phyloP scores from a whole-genome alignment of 225 moss, liverwort and hornwort genomes.

The Sphagnum tenellum region DNA sequence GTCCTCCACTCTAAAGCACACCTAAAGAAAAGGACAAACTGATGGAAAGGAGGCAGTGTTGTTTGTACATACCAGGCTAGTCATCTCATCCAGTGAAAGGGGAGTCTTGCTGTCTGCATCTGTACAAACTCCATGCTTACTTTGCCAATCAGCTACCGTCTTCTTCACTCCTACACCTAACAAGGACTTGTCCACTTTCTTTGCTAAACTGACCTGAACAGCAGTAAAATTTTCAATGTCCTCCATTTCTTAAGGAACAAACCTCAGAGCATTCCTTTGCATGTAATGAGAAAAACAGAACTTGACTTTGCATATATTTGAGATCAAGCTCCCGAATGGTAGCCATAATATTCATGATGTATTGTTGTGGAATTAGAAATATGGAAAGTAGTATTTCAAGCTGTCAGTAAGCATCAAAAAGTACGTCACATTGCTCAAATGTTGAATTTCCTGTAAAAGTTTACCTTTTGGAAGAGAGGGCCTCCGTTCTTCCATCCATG shows the following conservation, averaged over 20 bases:
- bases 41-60: too few relatives aligned
- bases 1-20: too few relatives aligned
- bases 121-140: slow-evolving; percentile 46
- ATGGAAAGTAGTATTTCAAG: too few relatives aligned
- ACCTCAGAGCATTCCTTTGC: too few relatives aligned
- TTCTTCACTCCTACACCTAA: slow-evolving; percentile 28
- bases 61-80: slow-evolving; percentile 43
- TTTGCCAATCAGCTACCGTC: slow-evolving; percentile 56
- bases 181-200: slow-evolving; percentile 42
- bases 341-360: too few relatives aligned
- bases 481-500: slow-evolving; percentile 70
- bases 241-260: too few relatives aligned
- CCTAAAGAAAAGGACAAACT: too few relatives aligned
- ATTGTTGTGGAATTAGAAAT: too few relatives aligned
- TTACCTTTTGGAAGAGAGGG: slow-evolving; percentile 62
- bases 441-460: neutral
- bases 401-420: neutral
- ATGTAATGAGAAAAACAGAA: too few relatives aligned
- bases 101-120: slow-evolving; percentile 41
- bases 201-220: slow-evolving; percentile 8
- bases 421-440: neutral
- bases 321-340: too few relatives aligned
- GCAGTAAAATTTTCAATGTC: neutral
- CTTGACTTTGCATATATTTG: too few relatives aligned
- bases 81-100: slow-evolving; percentile 39